Base-by-base conservation (phyloP, 331 rosid genomes). In the Pyracantha coccinea region DNA sequence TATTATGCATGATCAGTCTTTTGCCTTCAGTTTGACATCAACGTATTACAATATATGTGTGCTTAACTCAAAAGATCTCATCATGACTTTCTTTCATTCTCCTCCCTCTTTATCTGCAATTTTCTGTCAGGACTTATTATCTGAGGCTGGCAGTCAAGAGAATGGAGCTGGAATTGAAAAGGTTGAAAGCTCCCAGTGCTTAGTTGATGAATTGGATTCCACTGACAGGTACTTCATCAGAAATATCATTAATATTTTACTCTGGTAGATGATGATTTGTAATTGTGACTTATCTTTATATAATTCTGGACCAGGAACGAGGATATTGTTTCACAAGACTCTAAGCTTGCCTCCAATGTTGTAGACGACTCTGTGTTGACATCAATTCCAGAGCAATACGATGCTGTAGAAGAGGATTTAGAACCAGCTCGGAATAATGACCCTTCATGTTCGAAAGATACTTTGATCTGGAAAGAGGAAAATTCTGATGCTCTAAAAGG, bases 401-500 rank as follows among this genome's bases (percentile, higher is more conserved):
- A 74, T 57, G 63, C 54, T 68, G 77, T 33, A 29, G 45, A 53
- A 33, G 73, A 57, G 59, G 83, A 67, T 65, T 75, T 79, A 60
- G 89, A 80, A 69, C 80, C 88, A 61, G 82, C 80, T 76, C 64
- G 64, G 69, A 76, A 77, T 59, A 73, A 65, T 44, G 81, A 75
- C 61, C 71, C 84, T 65, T 82, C 82, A 47, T 80, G 79, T 77
- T 83, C 85, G 44, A 66, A 75, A 33, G 66, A 44, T 67, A 32
- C 88, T 38, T 87, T 66, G 75, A 79, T 68, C 52, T 89, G 93
- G 99, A 89, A 83, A 73, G 90, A 81, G 75, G 96, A 92, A 80
- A 76, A 85, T 69, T 64, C 58, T 74, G 96, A 88, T 81, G 97
- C 96, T 66, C 97, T 97, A 38, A 81, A 85, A 71, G 65, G 99